phyloP scores from a whole-genome alignment of 2,329 filamentous ascomycete genomes.

The Paracoccidioides lutzii region DNA sequence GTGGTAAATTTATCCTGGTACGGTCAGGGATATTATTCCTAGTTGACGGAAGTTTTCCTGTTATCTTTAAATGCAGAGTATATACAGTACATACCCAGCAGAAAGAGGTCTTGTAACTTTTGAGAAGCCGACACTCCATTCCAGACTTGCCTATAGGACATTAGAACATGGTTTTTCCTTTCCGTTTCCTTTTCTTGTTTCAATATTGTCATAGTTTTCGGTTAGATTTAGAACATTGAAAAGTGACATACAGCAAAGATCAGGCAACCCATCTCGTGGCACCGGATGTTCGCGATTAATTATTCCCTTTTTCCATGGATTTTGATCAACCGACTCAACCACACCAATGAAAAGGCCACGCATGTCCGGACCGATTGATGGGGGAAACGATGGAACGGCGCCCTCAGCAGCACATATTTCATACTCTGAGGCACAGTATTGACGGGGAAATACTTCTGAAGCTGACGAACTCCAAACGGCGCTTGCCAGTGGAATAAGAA shows the following conservation, averaged over 20 bases:
- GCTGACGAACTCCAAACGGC: not conserved
- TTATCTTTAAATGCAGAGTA: not conserved
- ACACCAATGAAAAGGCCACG: slow-evolving; percentile 20
- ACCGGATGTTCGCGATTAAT: not conserved
- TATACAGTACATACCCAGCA: slow-evolving; percentile 28
- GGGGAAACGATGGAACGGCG: slow-evolving; percentile 14
- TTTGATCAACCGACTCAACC: slow-evolving; percentile 15
- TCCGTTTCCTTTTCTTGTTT: not conserved
- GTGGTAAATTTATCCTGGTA: slow-evolving; percentile 39
- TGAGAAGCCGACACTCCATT: slow-evolving; percentile 31
- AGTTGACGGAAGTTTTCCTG: not conserved
- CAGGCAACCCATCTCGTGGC: not conserved
- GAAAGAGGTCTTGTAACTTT: slow-evolving; percentile 32
- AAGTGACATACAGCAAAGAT: slow-evolving; percentile 15
- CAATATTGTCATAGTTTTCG: not conserved
- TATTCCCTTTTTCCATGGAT: slow-evolving; percentile 3
- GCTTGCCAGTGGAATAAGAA: not conserved
- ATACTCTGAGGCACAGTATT: slow-evolving; percentile 16
- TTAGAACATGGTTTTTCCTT: not conserved
- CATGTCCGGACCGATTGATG: slow-evolving; percentile 20
- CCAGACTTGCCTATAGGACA: not conserved
- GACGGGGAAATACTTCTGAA: not conserved
- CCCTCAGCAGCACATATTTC: slow-evolving; percentile 21
- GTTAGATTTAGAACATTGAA: not conserved
- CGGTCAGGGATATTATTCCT: not conserved